phyloP scores from a whole-genome alignment of 2,329 filamentous ascomycete genomes.

The Zymoseptoria tritici region DNA sequence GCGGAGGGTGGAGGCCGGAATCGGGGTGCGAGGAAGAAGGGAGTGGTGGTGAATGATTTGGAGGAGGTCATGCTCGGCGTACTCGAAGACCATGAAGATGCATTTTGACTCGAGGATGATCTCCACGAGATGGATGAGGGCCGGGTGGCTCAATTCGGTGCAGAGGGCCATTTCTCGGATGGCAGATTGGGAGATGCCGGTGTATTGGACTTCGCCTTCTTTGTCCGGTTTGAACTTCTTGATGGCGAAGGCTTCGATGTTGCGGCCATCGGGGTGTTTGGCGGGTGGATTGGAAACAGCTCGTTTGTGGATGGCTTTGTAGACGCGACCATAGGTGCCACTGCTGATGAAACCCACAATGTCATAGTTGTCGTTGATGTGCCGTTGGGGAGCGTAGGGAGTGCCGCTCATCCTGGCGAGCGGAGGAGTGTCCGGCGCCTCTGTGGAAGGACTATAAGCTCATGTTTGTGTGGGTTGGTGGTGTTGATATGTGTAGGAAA shows the following conservation, averaged over 20 bases:
- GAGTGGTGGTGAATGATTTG: constrained; percentile 99
- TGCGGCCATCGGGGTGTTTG: constrained; percentile 26
- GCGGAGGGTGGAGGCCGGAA: constrained; percentile 80
- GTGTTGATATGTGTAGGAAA: not conserved
- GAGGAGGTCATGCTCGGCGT: constrained; percentile 91
- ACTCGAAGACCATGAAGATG: constrained; percentile 99
- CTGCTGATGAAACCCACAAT: constrained; percentile 98
- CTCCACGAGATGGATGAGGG: constrained; percentile 85
- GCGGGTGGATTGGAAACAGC: constrained; percentile 44
- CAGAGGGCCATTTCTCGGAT: constrained; percentile 97
- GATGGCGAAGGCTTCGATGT: constrained; percentile 80
- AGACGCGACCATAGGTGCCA: constrained; percentile 94
- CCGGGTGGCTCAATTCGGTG: constrained; percentile 79
- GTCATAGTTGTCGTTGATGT: constrained; percentile 86
- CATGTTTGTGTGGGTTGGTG: not conserved
- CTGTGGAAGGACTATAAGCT: constrained; percentile 11
- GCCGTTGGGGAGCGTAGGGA: constrained; percentile 62
- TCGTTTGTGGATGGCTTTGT: constrained; percentile 89
- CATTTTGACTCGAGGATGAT: constrained; percentile 98
- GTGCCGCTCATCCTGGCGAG: constrained; percentile 29
- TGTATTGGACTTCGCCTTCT: constrained; percentile 94
- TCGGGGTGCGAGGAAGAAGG: constrained; percentile 76
- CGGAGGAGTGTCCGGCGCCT: constrained; percentile 23
- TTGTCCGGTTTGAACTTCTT: constrained; percentile 99
- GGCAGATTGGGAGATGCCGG: constrained; percentile 93